Percentiles rank a stretch among this genome's conserved stretches.
These are phyloP conservation scores for Fusarium graminum DNA, from an alignment of 2,329 filamentous ascomycete species.

Conservation along the genomic window DNA sequence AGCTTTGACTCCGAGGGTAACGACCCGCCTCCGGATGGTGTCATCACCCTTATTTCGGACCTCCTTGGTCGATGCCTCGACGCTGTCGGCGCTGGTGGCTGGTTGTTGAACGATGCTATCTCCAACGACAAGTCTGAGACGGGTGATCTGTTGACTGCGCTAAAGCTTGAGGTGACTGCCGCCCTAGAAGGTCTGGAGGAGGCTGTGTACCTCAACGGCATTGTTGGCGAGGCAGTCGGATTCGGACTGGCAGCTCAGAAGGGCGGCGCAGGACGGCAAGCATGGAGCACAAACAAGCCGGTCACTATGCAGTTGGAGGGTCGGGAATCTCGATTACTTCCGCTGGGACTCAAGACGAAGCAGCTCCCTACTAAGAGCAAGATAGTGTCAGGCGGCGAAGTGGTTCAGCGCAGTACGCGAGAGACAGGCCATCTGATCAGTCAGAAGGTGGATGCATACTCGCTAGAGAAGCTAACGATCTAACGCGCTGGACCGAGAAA, in stretches of 20 bases:
- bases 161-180: conserved; percentile 77
- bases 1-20: conserved; percentile 59
- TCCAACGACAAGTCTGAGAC: conserved; percentile 66
- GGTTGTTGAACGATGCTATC: conserved; percentile 74
- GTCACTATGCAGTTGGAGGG: conserved; percentile 59
- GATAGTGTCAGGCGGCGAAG: conserved; percentile 76
- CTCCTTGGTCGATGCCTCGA: conserved; percentile 81
- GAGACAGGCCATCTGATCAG: conserved; percentile 83
- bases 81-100: conserved; percentile 79
- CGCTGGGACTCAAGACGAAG: conserved; percentile 77
- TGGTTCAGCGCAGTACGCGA: conserved; percentile 75
- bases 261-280: conserved; percentile 47
- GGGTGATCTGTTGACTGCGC: conserved; percentile 72
- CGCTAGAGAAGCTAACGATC: conserved; percentile 80
- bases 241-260: conserved; percentile 64
- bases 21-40: conserved; percentile 70
- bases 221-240: conserved; percentile 75
- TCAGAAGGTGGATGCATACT: conserved; percentile 85
- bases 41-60: conserved; percentile 78
- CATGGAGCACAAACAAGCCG: conserved; percentile 57
- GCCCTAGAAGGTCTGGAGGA: conserved; percentile 80
- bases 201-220: conserved; percentile 72
- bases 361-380: conserved; percentile 65
- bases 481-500: conserved; percentile 55
- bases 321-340: conserved; percentile 68